Evolutionary conservation across 495 filamentous ascomycete genomes (phyloP), one percentile per base, ranked within the genome.

Genomic region (Cetradonia linearis): DNA sequence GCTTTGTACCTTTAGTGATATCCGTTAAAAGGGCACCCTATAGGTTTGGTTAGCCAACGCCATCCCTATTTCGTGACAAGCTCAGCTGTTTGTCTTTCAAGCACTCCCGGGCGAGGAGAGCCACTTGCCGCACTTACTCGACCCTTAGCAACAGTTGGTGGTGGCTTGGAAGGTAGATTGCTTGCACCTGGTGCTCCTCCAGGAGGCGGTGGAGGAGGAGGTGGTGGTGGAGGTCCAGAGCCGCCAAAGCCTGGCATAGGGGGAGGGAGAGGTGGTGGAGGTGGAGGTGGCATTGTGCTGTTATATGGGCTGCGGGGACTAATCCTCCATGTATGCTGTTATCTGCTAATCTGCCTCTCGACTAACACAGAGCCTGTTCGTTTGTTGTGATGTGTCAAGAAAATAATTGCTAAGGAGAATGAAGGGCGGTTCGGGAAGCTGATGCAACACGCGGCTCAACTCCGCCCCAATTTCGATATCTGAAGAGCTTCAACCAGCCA

Each of bases 1-100:
- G 77, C 42, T 60, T 72, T 62, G 77, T 76, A 42, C 94, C 93
- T 76, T 95, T 95, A 54, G 77, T 75, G 63, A 98, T 98, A 74
- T 96, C 92, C 66, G 78, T 76, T 30, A 97, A 81, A n/a, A 98
- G 78, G 27, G 91, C 91, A 64, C 87, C 86, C 92, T 97, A 68
- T 9, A 11, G 27, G 8, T 49, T 20, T 76, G 72, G 60, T 60
- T 52, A 47, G 53, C 7, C 20, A 54, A 11, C 11, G 1, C 5
- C 8, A n/a, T 20, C 50, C 16, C 9, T 2, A 18, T 36, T 2
- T 54, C 20, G 7, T 11, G 10, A n/a, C 18, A 34, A 36, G 50
- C 49, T 36, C 50, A 23, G 50, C 31, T 23, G 33, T 36, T 34
- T 28, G 31, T 33, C 3, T 13, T 16, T 5, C 23, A 23, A 11